Conservation (phyloP, 495 filamentous ascomycete genomes). For the Aspergillus saccharolyticus region DNA sequence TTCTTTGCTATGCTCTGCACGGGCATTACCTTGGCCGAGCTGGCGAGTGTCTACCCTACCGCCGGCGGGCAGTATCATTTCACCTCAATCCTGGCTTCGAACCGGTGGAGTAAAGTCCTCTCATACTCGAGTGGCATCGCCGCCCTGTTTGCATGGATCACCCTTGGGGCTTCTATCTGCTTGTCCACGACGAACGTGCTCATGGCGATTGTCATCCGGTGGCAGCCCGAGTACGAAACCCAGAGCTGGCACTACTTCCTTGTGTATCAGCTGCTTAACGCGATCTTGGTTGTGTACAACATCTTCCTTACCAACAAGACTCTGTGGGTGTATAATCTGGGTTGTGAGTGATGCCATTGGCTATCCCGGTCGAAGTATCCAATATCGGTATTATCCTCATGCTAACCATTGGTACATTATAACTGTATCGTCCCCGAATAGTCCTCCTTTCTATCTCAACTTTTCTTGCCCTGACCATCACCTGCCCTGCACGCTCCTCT, state of each 20-base stretch:
- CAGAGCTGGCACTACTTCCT: conserved; percentile 35
- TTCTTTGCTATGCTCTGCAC: conserved; percentile 28
- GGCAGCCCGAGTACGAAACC: conserved; percentile 21
- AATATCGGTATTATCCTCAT: neutral
- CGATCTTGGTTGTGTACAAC: conserved; percentile 24
- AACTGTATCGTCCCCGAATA: conserved; percentile 7
- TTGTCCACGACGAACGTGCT: conserved; percentile 21
- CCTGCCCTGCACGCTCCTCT: conserved; percentile 24
- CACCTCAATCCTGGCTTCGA: conserved; percentile 27
- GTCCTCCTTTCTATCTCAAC: conserved; percentile 24
- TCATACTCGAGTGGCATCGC: conserved; percentile 28
- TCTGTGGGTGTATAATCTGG: conserved; percentile 30
- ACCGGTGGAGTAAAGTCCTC: conserved; percentile 19
- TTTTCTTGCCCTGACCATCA: conserved; percentile 25
- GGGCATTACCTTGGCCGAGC: conserved; percentile 44
- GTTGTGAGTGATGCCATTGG: conserved; percentile 24
- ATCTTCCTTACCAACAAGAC: conserved; percentile 25
- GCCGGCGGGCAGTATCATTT: conserved; percentile 48
- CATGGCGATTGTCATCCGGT: conserved; percentile 27
- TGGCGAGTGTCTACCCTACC: conserved; percentile 48
- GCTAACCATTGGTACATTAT: too few relatives aligned
- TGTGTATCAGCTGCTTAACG: conserved; percentile 36
- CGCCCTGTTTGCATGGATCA: conserved; percentile 27
- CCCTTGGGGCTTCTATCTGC: conserved; percentile 20
- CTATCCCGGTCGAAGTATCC: too few relatives aligned